Evolutionary conservation across 768 basidiomycete species (phyloP).

Genomic region (Boletus pseudo-olivaceus): DNA sequence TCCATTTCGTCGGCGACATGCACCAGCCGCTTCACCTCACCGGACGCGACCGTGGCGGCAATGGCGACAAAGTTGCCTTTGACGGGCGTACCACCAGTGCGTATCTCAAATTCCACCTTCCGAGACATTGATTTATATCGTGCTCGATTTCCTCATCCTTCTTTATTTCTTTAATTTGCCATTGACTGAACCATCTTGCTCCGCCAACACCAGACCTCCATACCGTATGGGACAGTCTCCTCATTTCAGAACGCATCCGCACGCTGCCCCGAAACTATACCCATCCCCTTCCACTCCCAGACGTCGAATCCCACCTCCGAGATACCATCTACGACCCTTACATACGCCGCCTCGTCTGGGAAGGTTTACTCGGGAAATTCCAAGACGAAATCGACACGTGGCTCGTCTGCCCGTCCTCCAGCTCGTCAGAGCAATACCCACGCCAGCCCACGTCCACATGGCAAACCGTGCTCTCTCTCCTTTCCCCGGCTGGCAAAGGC

Average conservation of each 20-base stretch:
- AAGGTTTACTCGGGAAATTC: slow-evolving; percentile 76
- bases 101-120: slow-evolving; percentile 23
- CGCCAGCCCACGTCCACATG: slow-evolving; percentile 16
- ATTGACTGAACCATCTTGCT: background rate
- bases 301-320: slow-evolving; percentile 63
- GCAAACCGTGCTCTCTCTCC: slow-evolving; percentile 23
- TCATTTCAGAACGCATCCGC: slow-evolving; percentile 82
- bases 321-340: slow-evolving; percentile 86
- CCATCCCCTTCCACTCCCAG: slow-evolving; percentile 59
- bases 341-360: slow-evolving; percentile 82
- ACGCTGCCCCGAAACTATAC: slow-evolving; percentile 75
- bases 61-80: slow-evolving; percentile 71
- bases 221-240: slow-evolving; percentile 79
- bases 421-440: background rate
- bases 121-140: background rate
- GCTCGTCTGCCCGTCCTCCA: slow-evolving; percentile 57
- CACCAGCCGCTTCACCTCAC: slow-evolving; percentile 93
- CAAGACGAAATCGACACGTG: slow-evolving; percentile 54
- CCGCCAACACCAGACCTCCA: slow-evolving; percentile 57
- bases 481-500: background rate
- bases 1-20: slow-evolving; percentile 92
- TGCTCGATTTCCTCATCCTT: background rate
- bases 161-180: background rate
- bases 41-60: slow-evolving; percentile 85
- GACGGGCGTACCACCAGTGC: slow-evolving; percentile 68